These are phyloP conservation scores for Pestalotiopsis sp. DNA, from an alignment of 2,329 filamentous ascomycete species.

Conservation along the genomic window DNA sequence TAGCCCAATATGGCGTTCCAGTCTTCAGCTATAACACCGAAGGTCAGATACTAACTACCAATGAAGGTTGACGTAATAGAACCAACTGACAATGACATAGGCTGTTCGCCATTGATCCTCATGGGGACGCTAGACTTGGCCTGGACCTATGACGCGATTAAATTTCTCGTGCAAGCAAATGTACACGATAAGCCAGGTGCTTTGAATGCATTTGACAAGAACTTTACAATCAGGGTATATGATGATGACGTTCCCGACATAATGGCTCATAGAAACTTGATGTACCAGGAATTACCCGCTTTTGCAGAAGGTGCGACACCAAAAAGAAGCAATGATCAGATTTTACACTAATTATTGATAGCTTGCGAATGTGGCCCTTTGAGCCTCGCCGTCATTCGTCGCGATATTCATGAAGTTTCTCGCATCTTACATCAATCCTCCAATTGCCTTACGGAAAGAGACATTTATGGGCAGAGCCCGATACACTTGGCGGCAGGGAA, in stretches of 20 bases:
- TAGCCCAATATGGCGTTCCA: background rate
- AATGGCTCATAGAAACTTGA: background rate
- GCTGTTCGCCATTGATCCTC: background rate
- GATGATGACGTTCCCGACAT: too few species aligned
- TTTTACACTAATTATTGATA: background rate
- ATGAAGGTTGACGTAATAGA: background rate
- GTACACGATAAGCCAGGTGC: background rate
- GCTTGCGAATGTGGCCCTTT: conserved; percentile 11
- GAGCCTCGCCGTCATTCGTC: conserved; percentile 12
- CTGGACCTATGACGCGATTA: background rate
- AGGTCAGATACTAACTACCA: background rate
- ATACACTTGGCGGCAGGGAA: conserved; percentile 10
- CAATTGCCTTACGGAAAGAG: conserved; percentile 5
- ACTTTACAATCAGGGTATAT: too few species aligned
- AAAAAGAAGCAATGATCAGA: background rate
- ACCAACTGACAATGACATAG: background rate
- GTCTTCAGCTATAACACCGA: background rate
- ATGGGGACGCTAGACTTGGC: background rate
- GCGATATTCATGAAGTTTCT: background rate
- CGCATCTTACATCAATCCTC: conserved; percentile 9
- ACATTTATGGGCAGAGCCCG: conserved; percentile 2
- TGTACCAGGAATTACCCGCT: background rate
- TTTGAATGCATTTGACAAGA: background rate
- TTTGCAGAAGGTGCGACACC: conserved; percentile 10
- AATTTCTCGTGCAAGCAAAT: conserved; percentile 3